Evolutionary conservation across 768 basidiomycete species (phyloP), one percentile per base, ranked within the genome.

Genomic region (Pulveroboletus ravenelii): DNA sequence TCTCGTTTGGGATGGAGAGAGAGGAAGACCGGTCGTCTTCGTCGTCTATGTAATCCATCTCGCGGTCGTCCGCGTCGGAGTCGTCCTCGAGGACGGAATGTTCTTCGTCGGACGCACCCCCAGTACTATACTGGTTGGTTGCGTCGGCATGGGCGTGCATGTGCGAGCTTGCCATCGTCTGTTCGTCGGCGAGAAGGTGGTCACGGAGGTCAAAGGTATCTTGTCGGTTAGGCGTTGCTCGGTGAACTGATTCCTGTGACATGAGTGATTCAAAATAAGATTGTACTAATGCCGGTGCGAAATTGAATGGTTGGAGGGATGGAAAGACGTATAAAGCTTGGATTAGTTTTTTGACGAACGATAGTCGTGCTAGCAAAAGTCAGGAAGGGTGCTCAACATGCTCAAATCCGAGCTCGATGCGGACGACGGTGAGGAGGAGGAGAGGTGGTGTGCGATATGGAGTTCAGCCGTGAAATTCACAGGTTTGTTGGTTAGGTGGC

Each of bases 41-140:
- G 43, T 88, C 85, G 64, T 84, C 82, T 58, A 83, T 72, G 61
- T 80, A 81, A 54, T 88, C 82, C 50, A 73, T 60, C 18, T 86
- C 85, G 32, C 78, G 73, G 18, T 85, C 84, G 45, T 90, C 86
- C 38, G 71, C 78, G 48, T 89, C 86, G 6, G 86, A 89, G 64
- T 88, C 88, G 64, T 90, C 89, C 61, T 93, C 91, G 31, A 92
- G 78, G 48, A 91, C 81, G 0, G 89, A 91, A 55, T 90, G 88
- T 54, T 81, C 77, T 46, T 89, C 86, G 59, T 89, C 89, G 41
- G 83, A 87, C 45, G 77, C 74, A 51, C 56, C 72, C 12, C 60
- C 59, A 8, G 59, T 50, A 18, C 52, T 57, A 23, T 62, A 67
- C 17, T 63, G 65, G 58, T 77, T 75, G 13, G 73, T 66, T 18